Evolutionary conservation across 331 rosid species (phyloP), one percentile per base, ranked within the genome.

Genomic region (Cydonia oblonga): DNA sequence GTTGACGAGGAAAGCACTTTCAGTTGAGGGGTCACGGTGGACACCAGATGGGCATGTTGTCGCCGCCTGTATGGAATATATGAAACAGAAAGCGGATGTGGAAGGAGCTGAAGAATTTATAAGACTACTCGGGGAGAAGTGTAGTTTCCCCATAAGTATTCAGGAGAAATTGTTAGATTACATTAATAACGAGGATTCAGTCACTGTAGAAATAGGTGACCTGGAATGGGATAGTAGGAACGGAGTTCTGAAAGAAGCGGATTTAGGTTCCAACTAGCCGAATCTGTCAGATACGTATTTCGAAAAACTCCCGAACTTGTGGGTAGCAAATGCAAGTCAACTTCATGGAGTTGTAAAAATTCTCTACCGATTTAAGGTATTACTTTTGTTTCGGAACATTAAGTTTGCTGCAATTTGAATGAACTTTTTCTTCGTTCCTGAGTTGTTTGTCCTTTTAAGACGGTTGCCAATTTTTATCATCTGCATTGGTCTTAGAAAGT

Each of bases 1-100:
- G n/a, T 78, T 32, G 29, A 61, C 68, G 58, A 81, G 60, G 59
- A 59, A 68, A 23, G 71, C 74, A 24, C 40, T 76, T 62, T 28
- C 22, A 3, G 49, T 51, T 25, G 3, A 15, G 32, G 42, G 42
- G 40, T 30, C 60, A 8, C 20, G 29, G 15, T 66, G 68, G 70
- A 51, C 0, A 1, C 28, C 66, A 0, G 14, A 22, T 29, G 46
- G 29, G 26, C 22, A 54, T 38, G 14, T 54, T 35, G 53, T 67
- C 18, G 70, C 81, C 16, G 42, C 42, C 8, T 66, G 69, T 23
- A 22, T 81, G 53, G 30, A 20, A 2, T 61, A 38, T 59, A 66
- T 81, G 68, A 73, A 32, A 60, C 64, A 12, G 7, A 51, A 72
- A 19, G 64, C 78, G 7, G 84, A 76, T 68, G 2, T 18, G 25